Percentiles rank a stretch among this genome's conserved stretches.
phyloP scores from a whole-genome alignment of 2,329 filamentous ascomycete genomes.

The Alternaria rosae region DNA sequence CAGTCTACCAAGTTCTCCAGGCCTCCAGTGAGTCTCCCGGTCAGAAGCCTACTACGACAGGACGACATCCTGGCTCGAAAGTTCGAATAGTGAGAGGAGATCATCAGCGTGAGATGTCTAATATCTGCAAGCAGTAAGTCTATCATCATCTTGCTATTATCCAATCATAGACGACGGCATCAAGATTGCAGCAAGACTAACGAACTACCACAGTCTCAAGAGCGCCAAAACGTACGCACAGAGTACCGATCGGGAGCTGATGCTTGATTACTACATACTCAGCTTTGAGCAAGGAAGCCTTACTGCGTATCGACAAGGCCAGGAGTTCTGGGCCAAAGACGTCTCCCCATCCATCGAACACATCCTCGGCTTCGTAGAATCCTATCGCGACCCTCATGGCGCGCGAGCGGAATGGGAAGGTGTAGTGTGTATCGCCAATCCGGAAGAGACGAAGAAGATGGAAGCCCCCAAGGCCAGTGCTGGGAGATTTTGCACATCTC shows the following conservation, averaged over 20 bases:
- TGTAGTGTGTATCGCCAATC: not conserved
- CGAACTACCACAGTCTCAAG: not conserved
- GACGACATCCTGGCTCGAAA: fast-evolving
- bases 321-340: not conserved
- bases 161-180: not conserved
- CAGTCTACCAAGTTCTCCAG: not conserved
- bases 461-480: not conserved
- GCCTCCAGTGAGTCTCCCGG: not conserved
- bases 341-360: not conserved
- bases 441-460: not conserved
- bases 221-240: not conserved
- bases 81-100: fast-evolving
- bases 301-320: not conserved
- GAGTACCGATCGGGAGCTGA: fast-evolving
- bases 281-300: not conserved
- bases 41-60: not conserved
- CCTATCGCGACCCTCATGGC: not conserved
- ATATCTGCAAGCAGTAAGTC: not conserved
- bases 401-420: not conserved
- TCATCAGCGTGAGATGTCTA: not conserved
- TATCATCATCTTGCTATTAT: no score
- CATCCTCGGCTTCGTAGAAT: not conserved
- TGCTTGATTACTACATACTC: not conserved
- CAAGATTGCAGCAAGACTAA: not conserved
- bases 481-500: not conserved